A percentile compares a stretch with the other conserved stretches of the same genome.
Evolutionary conservation across 2,329 filamentous ascomycete genomes (phyloP).

Genomic region (Immersiporthe knoxdaviesiana): DNA sequence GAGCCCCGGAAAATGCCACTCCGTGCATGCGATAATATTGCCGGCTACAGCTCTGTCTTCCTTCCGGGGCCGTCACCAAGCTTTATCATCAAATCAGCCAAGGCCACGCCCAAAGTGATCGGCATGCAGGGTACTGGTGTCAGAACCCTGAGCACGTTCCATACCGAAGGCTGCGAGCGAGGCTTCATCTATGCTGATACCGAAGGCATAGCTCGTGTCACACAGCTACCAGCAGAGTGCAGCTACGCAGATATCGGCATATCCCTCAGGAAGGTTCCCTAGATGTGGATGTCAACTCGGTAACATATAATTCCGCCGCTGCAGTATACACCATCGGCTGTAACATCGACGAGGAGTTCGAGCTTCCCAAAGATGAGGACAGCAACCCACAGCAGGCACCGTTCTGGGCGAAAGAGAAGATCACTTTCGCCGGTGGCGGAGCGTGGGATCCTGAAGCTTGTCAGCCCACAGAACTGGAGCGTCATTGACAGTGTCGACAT

Average conservation of each 20-base stretch:
- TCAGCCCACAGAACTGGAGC: conserved; percentile 77
- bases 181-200: conserved; percentile 84
- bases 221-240: conserved; percentile 67
- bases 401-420: conserved; percentile 71
- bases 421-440: conserved; percentile 67
- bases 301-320: conserved; percentile 77
- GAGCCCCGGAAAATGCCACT: conserved; percentile 57
- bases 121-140: conserved; percentile 70
- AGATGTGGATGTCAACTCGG: conserved; percentile 68
- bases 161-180: conserved; percentile 75
- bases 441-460: conserved; percentile 74
- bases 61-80: conserved; percentile 78
- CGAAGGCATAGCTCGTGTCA: conserved; percentile 73
- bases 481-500: conserved; percentile 77
- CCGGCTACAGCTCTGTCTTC: conserved; percentile 80
- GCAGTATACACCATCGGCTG: conserved; percentile 79
- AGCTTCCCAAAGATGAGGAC: conserved; percentile 84
- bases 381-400: conserved; percentile 41
- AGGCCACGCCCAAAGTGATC: conserved; percentile 76
- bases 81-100: conserved; percentile 81
- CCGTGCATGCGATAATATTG: conserved; percentile 64
- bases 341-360: conserved; percentile 69
- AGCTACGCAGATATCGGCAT: conserved; percentile 77
- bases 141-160: conserved; percentile 73
- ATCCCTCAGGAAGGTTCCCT: conserved; percentile 72